Evolutionary conservation across 805 yeast species (phyloP).

Genomic region (Metschnikowia orientalis): DNA sequence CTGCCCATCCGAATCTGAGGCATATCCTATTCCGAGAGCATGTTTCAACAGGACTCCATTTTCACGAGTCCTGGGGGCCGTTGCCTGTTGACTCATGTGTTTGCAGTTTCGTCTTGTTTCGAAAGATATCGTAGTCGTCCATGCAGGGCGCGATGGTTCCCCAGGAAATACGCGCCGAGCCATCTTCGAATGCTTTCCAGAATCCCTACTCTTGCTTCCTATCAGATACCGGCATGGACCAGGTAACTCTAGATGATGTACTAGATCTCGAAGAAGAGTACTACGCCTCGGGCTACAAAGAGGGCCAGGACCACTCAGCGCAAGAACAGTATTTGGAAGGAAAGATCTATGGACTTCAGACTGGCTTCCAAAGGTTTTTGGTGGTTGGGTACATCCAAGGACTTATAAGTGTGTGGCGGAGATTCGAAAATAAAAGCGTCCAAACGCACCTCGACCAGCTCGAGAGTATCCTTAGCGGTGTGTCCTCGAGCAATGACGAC

Average conservation of each 20-base stretch:
- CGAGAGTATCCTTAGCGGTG: slow-evolving; percentile 19
- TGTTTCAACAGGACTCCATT: too few relatives aligned
- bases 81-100: too few relatives aligned
- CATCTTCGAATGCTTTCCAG: too few relatives aligned
- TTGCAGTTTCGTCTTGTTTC: too few relatives aligned
- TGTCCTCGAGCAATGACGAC: slow-evolving; percentile 42
- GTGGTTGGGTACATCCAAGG: slow-evolving; percentile 67
- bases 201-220: too few relatives aligned
- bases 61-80: too few relatives aligned
- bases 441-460: slow-evolving; percentile 26
- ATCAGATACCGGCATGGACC: slow-evolving; percentile 22
- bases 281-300: slow-evolving; percentile 66
- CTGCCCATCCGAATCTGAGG: slow-evolving; percentile 17
- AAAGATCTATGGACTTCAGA: slow-evolving; percentile 76
- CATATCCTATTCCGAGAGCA: slow-evolving; percentile 11
- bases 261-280: slow-evolving; percentile 56
- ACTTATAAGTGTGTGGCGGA: slow-evolving; percentile 37
- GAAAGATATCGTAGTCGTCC: too few relatives aligned
- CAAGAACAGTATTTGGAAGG: slow-evolving; percentile 67
- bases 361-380: slow-evolving; percentile 67
- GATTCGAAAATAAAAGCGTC: slow-evolving; percentile 13
- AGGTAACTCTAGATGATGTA: slow-evolving; percentile 41
- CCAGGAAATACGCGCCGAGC: too few relatives aligned
- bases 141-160: too few relatives aligned
- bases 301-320: slow-evolving; percentile 63